Base-by-base conservation (phyloP, 768 basidiomycete species). In the Calocera cornea region DNA sequence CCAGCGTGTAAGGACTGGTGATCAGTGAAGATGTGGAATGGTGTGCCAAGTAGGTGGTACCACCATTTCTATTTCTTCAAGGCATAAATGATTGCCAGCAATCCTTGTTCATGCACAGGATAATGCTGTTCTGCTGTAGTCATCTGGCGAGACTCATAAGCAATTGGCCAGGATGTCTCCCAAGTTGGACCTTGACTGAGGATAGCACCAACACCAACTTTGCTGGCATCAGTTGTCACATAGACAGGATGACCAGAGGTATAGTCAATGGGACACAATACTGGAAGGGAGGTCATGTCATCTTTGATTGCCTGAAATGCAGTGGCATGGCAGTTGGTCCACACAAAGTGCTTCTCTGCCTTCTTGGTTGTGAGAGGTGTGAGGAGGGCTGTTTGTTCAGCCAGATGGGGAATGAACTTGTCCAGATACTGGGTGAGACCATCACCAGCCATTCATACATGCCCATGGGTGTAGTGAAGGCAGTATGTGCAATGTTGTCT, bases 1-100 rank as follows among this genome's bases (percentile, higher is more conserved):
- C 82, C 81, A 82, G 0, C 76, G 69, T 0, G 75, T 1, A 80
- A 71, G 0, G 78, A 78, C 1, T 74, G 71, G 70, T 82, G 79
- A 66, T 81, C 78, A 0, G 78, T 79, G 50, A 68, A 76, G 5
- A 81, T 71, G 0, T 29, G 34, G 65, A 77, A 76, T 8, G 31
- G 69, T 2, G 67, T 66, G 0, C 76, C 75, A 14, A 74, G 47
- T 0, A 76, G 67, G 29, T 74, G 69, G 7, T 67, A 31, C 1
- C 71, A 68, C 68, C 71, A 38, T 38, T 38, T 73, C 68, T 73
- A 38, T 38, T 38, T 73, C 68, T 73, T 69, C 3, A 73, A 66
- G 0, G 77, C 77, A 0, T 72, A 64, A 0, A 81, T 72, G 16
- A 82, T 78, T 0, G 78, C 77, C 0, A 79, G 66, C 0, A 80